Evolutionary conservation across 2,329 filamentous ascomycete genomes (phyloP).

Genomic region (Trichoderma koningiopsis): DNA sequence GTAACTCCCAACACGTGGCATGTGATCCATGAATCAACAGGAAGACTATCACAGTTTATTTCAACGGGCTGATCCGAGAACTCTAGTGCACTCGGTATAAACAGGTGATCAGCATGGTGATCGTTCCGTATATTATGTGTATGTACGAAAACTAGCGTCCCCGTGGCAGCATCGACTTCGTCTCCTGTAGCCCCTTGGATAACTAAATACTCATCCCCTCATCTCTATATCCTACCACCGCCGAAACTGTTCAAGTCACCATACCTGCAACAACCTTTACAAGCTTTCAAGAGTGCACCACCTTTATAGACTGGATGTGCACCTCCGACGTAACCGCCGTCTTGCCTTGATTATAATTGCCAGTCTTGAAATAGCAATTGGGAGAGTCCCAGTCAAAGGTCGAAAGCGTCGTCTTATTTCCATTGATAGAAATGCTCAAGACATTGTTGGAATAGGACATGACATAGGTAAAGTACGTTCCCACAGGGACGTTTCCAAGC

Average conservation of each 20-base stretch:
- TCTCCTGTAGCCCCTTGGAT: neutral
- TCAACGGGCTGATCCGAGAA: neutral
- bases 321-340: conserved; percentile 32
- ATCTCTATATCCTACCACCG: no score
- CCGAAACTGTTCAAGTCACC: neutral
- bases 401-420: conserved; percentile 32
- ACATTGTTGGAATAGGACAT: conserved; percentile 41
- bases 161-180: neutral
- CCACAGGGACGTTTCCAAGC: conserved; percentile 39
- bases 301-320: conserved; percentile 29
- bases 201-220: neutral
- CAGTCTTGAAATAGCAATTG: conserved; percentile 43
- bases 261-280: neutral
- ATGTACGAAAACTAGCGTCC: neutral
- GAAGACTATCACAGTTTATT: neutral
- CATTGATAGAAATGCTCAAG: conserved; percentile 39
- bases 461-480: conserved; percentile 41
- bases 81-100: neutral
- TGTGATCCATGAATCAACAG: neutral
- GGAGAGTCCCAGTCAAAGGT: conserved; percentile 37
- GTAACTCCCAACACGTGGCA: neutral
- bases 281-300: conserved; percentile 34
- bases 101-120: neutral
- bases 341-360: conserved; percentile 43
- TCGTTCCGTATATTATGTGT: neutral